A percentile compares a stretch with the other conserved stretches of the same genome.
phyloP scores from a whole-genome alignment of 306 rosid species.

The Quercus variabilis region DNA sequence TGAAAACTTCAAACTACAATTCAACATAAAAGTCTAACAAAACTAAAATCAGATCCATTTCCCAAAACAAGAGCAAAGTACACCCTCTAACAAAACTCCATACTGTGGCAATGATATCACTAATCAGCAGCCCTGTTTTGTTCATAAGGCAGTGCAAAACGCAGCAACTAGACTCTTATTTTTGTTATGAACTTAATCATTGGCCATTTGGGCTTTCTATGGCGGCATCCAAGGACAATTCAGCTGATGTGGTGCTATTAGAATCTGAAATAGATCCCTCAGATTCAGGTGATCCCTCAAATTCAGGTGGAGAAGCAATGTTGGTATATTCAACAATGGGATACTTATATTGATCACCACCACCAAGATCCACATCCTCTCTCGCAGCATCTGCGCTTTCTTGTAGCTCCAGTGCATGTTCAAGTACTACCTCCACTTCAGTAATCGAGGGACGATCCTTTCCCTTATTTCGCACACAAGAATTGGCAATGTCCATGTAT shows the following conservation, averaged over 20 bases:
- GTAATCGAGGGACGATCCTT: slow-evolving; percentile 24
- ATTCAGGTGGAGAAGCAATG: too few relatives aligned
- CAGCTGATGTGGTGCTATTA: too few relatives aligned
- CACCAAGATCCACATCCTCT: too few relatives aligned
- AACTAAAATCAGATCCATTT: neutral
- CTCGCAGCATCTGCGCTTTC: neutral
- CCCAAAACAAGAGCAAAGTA: neutral
- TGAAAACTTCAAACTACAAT: neutral
- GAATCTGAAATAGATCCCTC: too few relatives aligned
- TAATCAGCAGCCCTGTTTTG: slow-evolving; percentile 48
- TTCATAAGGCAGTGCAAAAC: slow-evolving; percentile 43
- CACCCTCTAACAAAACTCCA: neutral
- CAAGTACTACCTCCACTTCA: slow-evolving; percentile 35
- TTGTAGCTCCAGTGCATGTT: slow-evolving; percentile 25
- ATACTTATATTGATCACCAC: too few relatives aligned
- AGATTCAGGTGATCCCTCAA: too few relatives aligned
- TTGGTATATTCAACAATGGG: too few relatives aligned
- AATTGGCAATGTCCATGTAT: neutral
- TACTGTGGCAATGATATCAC: slow-evolving; percentile 64
- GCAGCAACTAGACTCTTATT: slow-evolving; percentile 29
- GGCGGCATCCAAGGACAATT: too few relatives aligned
- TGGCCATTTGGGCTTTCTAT: too few relatives aligned
- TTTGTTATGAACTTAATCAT: neutral
- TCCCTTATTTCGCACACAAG: neutral
- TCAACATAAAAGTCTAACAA: neutral